Evolutionary conservation across 345 rosid genomes (phyloP), one percentile per base, ranked within the genome.

Genomic region (Hibiscus syriacus): DNA sequence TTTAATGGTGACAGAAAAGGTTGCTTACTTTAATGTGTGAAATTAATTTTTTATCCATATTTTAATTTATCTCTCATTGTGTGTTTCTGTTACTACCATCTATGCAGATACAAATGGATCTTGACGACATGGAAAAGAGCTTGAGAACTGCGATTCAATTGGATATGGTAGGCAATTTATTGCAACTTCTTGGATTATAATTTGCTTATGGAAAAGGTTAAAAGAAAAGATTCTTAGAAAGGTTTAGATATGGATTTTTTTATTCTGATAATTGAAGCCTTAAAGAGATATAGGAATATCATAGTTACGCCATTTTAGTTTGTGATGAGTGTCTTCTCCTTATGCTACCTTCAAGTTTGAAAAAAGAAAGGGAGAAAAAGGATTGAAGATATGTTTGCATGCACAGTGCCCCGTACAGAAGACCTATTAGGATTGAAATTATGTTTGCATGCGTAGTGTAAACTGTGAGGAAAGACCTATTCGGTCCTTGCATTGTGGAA

Each of bases 1-100:
- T 66, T 60, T 83, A 58, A 86, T 74, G 81, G 71, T 93, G 69
- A 87, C 96, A 70, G 84, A 85, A 78, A 87, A 87, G 94, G 98
- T 90, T 54, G 67, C 61, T 23, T 50, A 72, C 66, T 76, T 49
- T 61, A 22, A 56, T 54, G 29, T 29, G 69, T 77, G 34, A 65
- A 62, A 64, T 5, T 78, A 45, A 27, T 67, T 70, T 55, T 54
- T 20, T 17, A 56, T 54, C 7, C 30, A 38, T 8, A n/a, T n/a
- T n/a, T n/a, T n/a, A n/a, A n/a, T 43, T 23, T 36, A 48, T 71
- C 71, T 64, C 56, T 72, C 59, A 66, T 48, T 8, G 53, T 57
- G 55, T 76, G 58, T 72, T 70, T 49, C 45, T 50, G 56, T 74
- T 80, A 57, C 64, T 73, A 29, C 73, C 59, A 78, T 52, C 66